phyloP scores from a whole-genome alignment of 306 rosid species.

The Pterocarpus macrocarpus region DNA sequence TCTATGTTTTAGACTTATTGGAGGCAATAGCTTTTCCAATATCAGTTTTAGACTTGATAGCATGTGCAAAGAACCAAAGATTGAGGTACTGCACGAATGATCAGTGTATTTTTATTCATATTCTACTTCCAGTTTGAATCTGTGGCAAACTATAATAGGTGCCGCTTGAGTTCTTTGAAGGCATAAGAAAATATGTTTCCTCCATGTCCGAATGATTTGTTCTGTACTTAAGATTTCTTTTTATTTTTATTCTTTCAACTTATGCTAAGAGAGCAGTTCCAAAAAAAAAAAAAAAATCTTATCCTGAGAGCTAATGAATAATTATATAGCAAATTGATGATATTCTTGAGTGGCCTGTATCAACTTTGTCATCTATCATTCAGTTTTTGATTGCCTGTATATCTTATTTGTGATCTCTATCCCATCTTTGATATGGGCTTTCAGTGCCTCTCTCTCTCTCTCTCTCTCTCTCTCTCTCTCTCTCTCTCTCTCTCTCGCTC shows the following conservation, averaged over 20 bases:
- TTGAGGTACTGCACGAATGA: not conserved
- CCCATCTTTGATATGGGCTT: slow-evolving; percentile 2
- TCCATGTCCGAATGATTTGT: not conserved
- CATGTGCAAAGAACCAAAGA: not conserved
- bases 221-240: not conserved
- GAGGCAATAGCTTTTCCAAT: too few species aligned
- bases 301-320: not conserved
- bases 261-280: not conserved
- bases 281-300: too few species aligned
- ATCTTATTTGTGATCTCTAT: not conserved
- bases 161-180: not conserved
- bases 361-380: not conserved
- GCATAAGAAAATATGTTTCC: not conserved
- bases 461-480: too few species aligned
- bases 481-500: too few species aligned
- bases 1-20: not conserved
- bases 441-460: not conserved
- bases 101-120: not conserved
- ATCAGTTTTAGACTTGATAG: not conserved
- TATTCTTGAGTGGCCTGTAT: not conserved
- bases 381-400: not conserved
- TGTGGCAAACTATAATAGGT: not conserved
- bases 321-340: not conserved
- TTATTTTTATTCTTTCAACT: not conserved
- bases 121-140: slow-evolving; percentile 8